Base-by-base conservation (phyloP, 2,329 filamentous ascomycete genomes). In the Colletotrichum liaoningense region DNA sequence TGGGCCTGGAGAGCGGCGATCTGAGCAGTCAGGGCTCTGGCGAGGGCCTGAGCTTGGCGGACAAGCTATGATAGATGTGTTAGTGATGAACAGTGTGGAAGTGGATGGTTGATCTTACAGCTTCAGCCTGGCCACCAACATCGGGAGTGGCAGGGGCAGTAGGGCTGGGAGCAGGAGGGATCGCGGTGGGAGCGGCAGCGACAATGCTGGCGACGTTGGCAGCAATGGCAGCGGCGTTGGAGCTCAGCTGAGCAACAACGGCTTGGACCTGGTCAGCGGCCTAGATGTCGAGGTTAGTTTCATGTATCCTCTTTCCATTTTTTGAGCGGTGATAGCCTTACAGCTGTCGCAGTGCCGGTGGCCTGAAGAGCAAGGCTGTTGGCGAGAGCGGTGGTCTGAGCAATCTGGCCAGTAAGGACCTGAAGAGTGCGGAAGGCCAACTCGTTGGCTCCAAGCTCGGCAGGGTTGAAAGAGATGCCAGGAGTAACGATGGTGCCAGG, bases 401-500 rank as follows among this genome's bases (percentile, higher is more conserved):
- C 16, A 7, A 66, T 16, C 19, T 66, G 54, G 12, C 5, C 26
- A 2, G 24, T n/a, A 6, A 66, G 4, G 9, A 16, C 5, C 12
- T 59, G 7, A 11, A 66, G 24, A 8, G 35, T 30, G 14, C 12
- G 5, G 19, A 46, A 49, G 3, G 12, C 5, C 6, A 35, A 1
- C 12, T 30, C 16, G 3, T 7, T 2, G 12, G 19, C 5, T 16
- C 3, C 9, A 9, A 66, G 19, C 2, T 24, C 14, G 12, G 16
- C 24, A 12, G 63, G 54, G 62, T 71, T 12, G 28, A 71, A 24
- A 8, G 5, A 7, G 26, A 71, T 5, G 5, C 6, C 1, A 4
- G 71, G 71, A 12, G 4, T 6, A 7, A 66, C 56, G 5, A 73
- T 33, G 19, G 42, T 56, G 42, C 49, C 60, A 16, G 70, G 59